A percentile compares a stretch with the other conserved stretches of the same genome.
phyloP scores from a whole-genome alignment of 192 early-diverging fungal genomes.

The Coemansia umbellata region DNA sequence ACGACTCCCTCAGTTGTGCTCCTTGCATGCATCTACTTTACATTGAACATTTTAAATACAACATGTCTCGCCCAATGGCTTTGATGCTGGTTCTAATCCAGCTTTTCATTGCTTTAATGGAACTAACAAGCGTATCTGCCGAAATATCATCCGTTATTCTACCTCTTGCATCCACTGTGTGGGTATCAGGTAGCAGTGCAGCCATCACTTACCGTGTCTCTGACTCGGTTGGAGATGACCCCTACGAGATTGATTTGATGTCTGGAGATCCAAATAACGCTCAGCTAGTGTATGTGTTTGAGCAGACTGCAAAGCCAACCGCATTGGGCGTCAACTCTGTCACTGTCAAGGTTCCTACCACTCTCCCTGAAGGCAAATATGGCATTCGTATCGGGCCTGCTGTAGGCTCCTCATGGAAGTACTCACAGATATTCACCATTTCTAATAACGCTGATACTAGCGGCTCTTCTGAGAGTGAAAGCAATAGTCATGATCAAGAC shows the following conservation, averaged over 20 bases:
- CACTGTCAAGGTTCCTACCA: constrained; percentile 11
- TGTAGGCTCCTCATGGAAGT: constrained; percentile 8
- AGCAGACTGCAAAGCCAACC: constrained; percentile 5
- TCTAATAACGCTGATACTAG: not conserved
- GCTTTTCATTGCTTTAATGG: too few relatives aligned
- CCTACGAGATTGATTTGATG: constrained; percentile 30
- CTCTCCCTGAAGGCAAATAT: constrained; percentile 16
- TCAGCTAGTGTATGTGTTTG: constrained; percentile 25
- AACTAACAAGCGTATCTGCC: not conserved
- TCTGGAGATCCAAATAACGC: constrained; percentile 22
- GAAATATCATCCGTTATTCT: constrained; percentile 14
- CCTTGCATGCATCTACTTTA: too few relatives aligned
- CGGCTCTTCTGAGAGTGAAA: not conserved
- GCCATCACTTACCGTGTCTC: constrained; percentile 13
- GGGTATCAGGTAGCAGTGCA: constrained; percentile 7
- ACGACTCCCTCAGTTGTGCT: too few relatives aligned
- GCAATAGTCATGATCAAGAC: not conserved
- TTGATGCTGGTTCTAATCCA: too few relatives aligned
- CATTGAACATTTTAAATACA: too few relatives aligned
- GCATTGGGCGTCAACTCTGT: constrained; percentile 17
- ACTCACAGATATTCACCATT: constrained; percentile 24
- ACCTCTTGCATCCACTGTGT: constrained; percentile 14
- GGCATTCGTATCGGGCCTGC: constrained; percentile 13
- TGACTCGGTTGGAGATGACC: constrained; percentile 2
- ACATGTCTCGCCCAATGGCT: too few relatives aligned